Conservation (phyloP, 2,329 filamentous ascomycete species). For the Claviceps quebecensis region DNA sequence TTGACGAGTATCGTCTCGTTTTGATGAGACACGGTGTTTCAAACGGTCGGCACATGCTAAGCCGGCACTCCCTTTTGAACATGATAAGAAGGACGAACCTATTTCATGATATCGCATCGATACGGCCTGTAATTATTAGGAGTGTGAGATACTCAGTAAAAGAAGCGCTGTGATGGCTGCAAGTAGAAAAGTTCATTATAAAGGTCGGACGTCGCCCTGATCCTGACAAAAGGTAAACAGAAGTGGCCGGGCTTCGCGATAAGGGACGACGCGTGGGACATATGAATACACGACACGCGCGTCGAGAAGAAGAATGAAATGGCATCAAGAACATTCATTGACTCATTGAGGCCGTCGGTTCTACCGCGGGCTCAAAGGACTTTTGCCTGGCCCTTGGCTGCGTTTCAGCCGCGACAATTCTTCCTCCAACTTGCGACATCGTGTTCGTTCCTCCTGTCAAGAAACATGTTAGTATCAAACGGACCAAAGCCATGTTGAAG, state of each 20-base stretch:
- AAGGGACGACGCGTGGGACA: not conserved
- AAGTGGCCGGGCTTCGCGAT: no score
- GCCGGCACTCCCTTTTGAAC: no score
- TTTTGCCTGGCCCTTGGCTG: conserved; percentile 27
- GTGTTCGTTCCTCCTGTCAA: conserved; percentile 34
- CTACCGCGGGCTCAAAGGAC: conserved; percentile 26
- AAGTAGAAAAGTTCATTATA: no score
- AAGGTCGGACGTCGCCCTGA: no score
- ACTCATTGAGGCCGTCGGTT: not conserved
- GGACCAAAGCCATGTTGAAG: not conserved
- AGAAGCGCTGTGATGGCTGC: no score
- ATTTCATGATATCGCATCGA: no score
- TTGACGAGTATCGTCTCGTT: no score
- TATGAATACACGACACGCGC: not conserved
- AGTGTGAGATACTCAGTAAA: no score
- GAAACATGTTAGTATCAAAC: not conserved
- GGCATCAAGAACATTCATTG: not conserved
- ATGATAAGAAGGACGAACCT: no score
- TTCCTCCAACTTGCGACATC: conserved; percentile 34
- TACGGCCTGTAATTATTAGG: no score
- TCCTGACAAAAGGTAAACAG: not conserved
- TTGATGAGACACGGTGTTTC: no score
- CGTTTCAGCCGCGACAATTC: conserved; percentile 32
- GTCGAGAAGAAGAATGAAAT: not conserved
- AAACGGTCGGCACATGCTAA: no score